Conservation (phyloP, 2,329 filamentous ascomycete genomes). For the Diaporthe sp. region DNA sequence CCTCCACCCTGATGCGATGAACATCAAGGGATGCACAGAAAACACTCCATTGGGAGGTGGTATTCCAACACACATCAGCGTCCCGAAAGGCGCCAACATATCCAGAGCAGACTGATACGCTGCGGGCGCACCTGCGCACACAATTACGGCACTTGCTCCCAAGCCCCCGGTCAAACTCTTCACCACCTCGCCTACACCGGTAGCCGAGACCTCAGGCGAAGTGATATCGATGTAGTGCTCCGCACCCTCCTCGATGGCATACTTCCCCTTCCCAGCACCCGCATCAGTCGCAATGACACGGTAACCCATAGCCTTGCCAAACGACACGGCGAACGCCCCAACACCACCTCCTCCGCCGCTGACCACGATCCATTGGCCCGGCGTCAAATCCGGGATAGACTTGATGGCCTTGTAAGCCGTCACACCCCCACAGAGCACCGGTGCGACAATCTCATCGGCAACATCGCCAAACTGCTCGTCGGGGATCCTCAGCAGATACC, state of each 20-base stretch:
- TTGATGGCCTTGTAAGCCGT: constrained; percentile 59
- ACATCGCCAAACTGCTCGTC: constrained; percentile 44
- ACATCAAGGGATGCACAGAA: constrained; percentile 50
- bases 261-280: constrained; percentile 47
- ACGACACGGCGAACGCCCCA: constrained; percentile 53
- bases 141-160: constrained; percentile 47
- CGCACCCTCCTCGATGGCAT: constrained; percentile 49
- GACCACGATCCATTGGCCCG: constrained; percentile 53
- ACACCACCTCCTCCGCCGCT: constrained; percentile 56
- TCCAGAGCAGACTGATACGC: constrained; percentile 52
- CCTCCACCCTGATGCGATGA: constrained; percentile 52
- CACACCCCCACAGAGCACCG: constrained; percentile 57
- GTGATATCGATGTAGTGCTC: constrained; percentile 54
- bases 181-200: constrained; percentile 43
- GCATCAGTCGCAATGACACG: constrained; percentile 55
- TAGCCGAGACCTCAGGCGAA: constrained; percentile 21
- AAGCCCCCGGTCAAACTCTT: constrained; percentile 43
- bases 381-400: constrained; percentile 43
- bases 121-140: constrained; percentile 46
- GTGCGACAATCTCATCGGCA: constrained; percentile 53
- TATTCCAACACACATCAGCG: constrained; percentile 55
- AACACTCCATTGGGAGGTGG: constrained; percentile 45
- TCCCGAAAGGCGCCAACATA: constrained; percentile 53
- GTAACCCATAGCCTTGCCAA: constrained; percentile 57
- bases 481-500: constrained; percentile 50